These are phyloP conservation scores for Sisymbrium altissimum DNA, from an alignment of 345 rosid species.

Conservation along the genomic window DNA sequence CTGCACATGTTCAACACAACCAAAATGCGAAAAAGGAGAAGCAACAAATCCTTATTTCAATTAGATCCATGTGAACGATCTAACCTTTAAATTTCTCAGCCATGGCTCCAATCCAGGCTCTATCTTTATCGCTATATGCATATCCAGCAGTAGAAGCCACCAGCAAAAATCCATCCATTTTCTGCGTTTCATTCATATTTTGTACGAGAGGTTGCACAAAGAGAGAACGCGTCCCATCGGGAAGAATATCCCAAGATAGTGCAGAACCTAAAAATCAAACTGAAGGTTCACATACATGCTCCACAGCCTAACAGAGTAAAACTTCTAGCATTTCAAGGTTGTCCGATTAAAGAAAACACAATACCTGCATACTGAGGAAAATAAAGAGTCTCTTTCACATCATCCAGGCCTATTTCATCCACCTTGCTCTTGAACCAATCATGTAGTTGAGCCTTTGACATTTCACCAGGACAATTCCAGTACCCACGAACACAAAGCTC, in stretches of 20 bases:
- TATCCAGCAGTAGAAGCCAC: conserved; percentile 71
- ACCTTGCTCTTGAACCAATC: conserved; percentile 63
- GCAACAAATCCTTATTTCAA: background rate
- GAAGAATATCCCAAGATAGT: conserved; percentile 54
- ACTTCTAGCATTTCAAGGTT: background rate
- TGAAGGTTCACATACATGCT: background rate
- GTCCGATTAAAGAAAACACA: background rate
- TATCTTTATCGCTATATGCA: conserved; percentile 76
- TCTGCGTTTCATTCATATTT: conserved; percentile 26
- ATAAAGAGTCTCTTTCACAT: conserved; percentile 66
- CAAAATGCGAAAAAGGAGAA: background rate
- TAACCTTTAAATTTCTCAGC: conserved; percentile 66
- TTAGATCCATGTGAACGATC: conserved; percentile 24
- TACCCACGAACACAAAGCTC: conserved; percentile 82
- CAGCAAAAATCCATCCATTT: conserved; percentile 54
- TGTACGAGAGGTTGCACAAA: conserved; percentile 56
- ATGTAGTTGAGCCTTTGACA: conserved; percentile 41
- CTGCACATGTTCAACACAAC: background rate
- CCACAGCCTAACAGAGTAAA: background rate
- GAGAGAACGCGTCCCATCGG: conserved; percentile 61
- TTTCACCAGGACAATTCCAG: conserved; percentile 61
- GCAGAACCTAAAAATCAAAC: conserved; percentile 51
- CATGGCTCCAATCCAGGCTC: conserved; percentile 79
- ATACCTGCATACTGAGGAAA: conserved; percentile 69
- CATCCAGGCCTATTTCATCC: conserved; percentile 55